phyloP scores from a whole-genome alignment of 2,329 filamentous ascomycete genomes.

The Cladosporium phlei region DNA sequence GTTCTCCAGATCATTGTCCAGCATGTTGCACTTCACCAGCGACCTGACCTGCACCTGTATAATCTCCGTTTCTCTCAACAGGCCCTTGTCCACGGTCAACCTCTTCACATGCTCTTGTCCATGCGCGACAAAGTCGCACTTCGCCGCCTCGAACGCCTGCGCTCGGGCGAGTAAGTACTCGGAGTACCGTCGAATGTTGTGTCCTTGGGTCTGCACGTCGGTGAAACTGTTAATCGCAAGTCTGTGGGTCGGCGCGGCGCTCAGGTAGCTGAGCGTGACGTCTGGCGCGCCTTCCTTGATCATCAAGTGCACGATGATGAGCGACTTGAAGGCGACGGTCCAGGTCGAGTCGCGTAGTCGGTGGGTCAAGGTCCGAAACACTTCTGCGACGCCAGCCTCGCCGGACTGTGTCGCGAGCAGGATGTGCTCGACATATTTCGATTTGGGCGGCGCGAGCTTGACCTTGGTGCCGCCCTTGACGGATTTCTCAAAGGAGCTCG shows the following conservation, averaged over 20 bases:
- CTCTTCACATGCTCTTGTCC: conserved; percentile 80
- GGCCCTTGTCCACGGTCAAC: conserved; percentile 82
- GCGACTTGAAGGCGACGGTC: conserved; percentile 98
- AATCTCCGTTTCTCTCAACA: conserved; percentile 84
- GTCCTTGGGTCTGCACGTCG: conserved; percentile 90
- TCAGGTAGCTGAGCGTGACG: conserved; percentile 77
- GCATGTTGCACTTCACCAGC: conserved; percentile 82
- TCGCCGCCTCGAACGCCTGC: conserved; percentile 75
- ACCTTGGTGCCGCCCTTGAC: conserved; percentile 98
- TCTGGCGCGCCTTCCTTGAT: conserved; percentile 90
- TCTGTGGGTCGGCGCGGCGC: conserved; percentile 69
- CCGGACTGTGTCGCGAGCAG: conserved; percentile 90
- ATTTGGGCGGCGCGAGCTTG: conserved; percentile 88
- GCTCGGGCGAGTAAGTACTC: conserved; percentile 81
- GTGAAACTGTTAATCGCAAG: conserved; percentile 87
- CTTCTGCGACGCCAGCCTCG: conserved; percentile 89
- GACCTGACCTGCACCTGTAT: conserved; percentile 85
- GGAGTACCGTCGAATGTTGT: conserved; percentile 88
- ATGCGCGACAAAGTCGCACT: conserved; percentile 81
- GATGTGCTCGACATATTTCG: conserved; percentile 99
- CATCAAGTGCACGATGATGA: conserved; percentile 96
- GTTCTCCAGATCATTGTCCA: conserved; percentile 85
- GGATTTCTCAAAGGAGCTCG: conserved; percentile 94
- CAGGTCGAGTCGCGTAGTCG: conserved; percentile 92
- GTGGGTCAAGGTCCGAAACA: conserved; percentile 86